A percentile compares a stretch with the other conserved stretches of the same genome.
These are phyloP conservation scores for Amanita pseudoporphyria DNA, from an alignment of 768 basidiomycete genomes.

Conservation along the genomic window DNA sequence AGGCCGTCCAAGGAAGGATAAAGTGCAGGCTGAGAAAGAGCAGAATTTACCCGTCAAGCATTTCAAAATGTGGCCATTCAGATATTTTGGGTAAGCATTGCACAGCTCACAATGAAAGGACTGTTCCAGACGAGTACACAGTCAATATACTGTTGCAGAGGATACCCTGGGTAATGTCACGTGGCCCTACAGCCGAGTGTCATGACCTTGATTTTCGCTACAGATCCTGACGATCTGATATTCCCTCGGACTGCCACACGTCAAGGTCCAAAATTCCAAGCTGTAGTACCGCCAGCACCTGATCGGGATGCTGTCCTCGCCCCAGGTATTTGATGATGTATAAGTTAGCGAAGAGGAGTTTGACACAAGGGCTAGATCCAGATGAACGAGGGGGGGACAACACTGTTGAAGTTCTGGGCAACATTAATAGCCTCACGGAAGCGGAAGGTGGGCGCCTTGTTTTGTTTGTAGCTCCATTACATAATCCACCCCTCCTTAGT, in stretches of 20 bases:
- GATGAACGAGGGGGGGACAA: constrained; percentile 62
- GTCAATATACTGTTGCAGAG: constrained; percentile 84
- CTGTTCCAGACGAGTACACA: constrained; percentile 21
- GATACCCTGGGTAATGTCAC: constrained; percentile 69
- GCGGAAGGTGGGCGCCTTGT: constrained; percentile 48
- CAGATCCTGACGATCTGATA: constrained; percentile 95
- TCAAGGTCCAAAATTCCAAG: constrained; percentile 85
- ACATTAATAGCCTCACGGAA: constrained; percentile 52
- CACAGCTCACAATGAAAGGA: background rate
- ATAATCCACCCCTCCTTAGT: constrained; percentile 28
- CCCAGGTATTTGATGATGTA: constrained; percentile 20
- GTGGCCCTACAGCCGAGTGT: background rate
- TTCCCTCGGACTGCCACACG: constrained; percentile 90
- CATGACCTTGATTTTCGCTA: constrained; percentile 16
- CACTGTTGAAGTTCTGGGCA: constrained; percentile 65
- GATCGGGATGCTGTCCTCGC: constrained; percentile 26
- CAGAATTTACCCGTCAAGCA: constrained; percentile 73
- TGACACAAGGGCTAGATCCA: constrained; percentile 30
- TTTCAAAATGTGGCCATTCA: constrained; percentile 88
- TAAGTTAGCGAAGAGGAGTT: background rate
- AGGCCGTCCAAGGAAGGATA: constrained; percentile 72
- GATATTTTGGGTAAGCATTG: constrained; percentile 85
- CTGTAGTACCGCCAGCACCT: constrained; percentile 38
- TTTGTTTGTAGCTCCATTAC: constrained; percentile 14
- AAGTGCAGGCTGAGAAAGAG: constrained; percentile 62